A percentile compares a stretch with the other conserved stretches of the same genome.
phyloP scores from a whole-genome alignment of 371 early-diverging fungal genomes.

The Dinochytrium kinnereticum region DNA sequence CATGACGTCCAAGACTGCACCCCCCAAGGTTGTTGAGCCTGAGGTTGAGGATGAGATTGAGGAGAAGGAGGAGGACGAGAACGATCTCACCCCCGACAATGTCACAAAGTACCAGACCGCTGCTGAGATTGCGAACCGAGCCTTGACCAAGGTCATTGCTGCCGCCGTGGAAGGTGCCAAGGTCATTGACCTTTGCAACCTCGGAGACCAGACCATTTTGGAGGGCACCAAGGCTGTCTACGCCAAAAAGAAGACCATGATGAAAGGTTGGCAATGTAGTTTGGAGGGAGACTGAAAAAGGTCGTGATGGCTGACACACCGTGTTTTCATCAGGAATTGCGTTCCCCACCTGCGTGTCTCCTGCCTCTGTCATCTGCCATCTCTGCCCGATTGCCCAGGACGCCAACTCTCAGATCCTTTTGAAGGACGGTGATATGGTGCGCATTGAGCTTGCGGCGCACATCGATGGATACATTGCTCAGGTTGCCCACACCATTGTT shows the following conservation, averaged over 20 bases:
- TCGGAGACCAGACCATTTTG: slow-evolving; percentile 53
- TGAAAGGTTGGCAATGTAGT: slow-evolving; percentile 41
- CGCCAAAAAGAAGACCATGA: slow-evolving; percentile 48
- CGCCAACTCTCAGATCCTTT: slow-evolving; percentile 41
- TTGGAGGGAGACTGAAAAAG: neutral
- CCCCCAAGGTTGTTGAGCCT: neutral
- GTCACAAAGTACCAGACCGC: slow-evolving; percentile 59
- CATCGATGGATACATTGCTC: slow-evolving; percentile 90
- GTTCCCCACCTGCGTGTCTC: slow-evolving; percentile 60
- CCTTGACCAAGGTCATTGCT: slow-evolving; percentile 48
- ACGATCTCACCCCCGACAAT: slow-evolving; percentile 39
- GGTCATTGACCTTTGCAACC: slow-evolving; percentile 48
- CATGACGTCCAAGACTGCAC: neutral
- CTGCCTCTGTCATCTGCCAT: slow-evolving; percentile 49
- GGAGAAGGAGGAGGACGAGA: slow-evolving; percentile 38
- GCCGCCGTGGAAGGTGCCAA: slow-evolving; percentile 49
- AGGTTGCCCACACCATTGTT: slow-evolving; percentile 83
- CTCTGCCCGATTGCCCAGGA: slow-evolving; percentile 52
- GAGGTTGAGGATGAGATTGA: slow-evolving; percentile 23
- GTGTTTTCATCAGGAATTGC: slow-evolving; percentile 46
- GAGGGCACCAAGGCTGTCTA: slow-evolving; percentile 49
- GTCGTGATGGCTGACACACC: neutral
- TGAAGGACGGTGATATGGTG: slow-evolving; percentile 52
- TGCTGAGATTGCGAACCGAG: slow-evolving; percentile 55
- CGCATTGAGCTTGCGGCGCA: slow-evolving; percentile 86